phyloP scores from a whole-genome alignment of 129 eudicot species.

The Escallonia rubra region DNA sequence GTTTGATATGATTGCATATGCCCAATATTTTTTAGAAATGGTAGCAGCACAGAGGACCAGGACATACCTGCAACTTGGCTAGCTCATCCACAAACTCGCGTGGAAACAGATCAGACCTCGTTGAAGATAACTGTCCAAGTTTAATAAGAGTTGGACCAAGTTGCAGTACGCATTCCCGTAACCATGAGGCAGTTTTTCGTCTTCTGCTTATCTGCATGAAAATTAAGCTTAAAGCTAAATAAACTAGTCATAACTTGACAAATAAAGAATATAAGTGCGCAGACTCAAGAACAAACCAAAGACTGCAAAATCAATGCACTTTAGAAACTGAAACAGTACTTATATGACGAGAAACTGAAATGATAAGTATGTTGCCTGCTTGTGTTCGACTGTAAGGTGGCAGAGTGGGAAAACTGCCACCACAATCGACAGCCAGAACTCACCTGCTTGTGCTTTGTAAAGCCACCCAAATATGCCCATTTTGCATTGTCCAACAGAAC shows the following conservation, averaged over 20 bases:
- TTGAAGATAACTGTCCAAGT: constrained; percentile 83
- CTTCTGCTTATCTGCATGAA: constrained; percentile 59
- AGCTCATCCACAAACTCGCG: constrained; percentile 93
- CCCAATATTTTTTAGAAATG: neutral
- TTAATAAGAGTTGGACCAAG: constrained; percentile 97
- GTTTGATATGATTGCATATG: neutral
- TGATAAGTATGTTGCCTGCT: neutral
- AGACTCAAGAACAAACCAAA: neutral
- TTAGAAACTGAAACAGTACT: constrained; percentile 5
- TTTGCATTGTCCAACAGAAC: constrained; percentile 75
- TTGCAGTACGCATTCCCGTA: constrained; percentile 72
- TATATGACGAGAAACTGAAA: too few relatives aligned
- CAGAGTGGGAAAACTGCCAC: neutral
- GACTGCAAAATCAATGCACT: neutral
- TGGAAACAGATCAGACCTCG: constrained; percentile 98
- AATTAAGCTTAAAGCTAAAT: neutral
- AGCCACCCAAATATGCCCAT: constrained; percentile 85
- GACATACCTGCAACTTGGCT: constrained; percentile 82
- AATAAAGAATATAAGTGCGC: neutral
- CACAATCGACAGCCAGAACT: neutral
- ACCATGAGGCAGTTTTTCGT: constrained; percentile 82
- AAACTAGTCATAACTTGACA: neutral
- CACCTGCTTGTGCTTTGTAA: constrained; percentile 85
- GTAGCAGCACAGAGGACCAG: neutral
- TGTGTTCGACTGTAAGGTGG: neutral